Evolutionary conservation across 768 basidiomycete genomes (phyloP).

Genomic region (Amyloporia xantha): DNA sequence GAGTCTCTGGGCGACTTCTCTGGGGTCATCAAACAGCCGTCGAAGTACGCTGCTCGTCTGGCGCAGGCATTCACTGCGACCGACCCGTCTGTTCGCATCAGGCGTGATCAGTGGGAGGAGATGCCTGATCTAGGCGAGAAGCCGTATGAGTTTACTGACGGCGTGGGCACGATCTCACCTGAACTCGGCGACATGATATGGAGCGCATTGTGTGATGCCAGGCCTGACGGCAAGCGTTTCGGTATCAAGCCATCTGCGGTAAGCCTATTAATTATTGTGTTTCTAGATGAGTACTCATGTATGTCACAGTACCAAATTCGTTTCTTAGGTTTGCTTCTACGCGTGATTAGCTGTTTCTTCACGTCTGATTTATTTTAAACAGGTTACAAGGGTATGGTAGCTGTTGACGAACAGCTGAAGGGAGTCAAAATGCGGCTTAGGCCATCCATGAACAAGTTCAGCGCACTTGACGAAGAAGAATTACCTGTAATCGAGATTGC

Average conservation of each 20-base stretch:
- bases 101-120: slow-evolving; percentile 51
- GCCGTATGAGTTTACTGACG: slow-evolving; percentile 59
- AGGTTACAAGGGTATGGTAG: slow-evolving; percentile 72
- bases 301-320: slow-evolving; percentile 66
- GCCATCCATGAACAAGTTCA: slow-evolving; percentile 72
- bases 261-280: too few species aligned
- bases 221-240: slow-evolving; percentile 19
- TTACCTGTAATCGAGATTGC: slow-evolving; percentile 70
- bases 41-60: slow-evolving; percentile 77
- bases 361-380: neutral
- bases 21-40: slow-evolving; percentile 40
- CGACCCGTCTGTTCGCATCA: slow-evolving; percentile 59
- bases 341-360: neutral
- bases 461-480: slow-evolving; percentile 36
- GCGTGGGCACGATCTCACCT: slow-evolving; percentile 71
- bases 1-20: slow-evolving; percentile 62
- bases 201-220: slow-evolving; percentile 41
- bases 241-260: slow-evolving; percentile 55
- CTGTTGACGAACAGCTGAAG: slow-evolving; percentile 48
- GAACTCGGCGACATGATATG: slow-evolving; percentile 55
- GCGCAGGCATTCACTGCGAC: slow-evolving; percentile 84
- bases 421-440: slow-evolving; percentile 67
- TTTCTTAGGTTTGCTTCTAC: slow-evolving; percentile 46
- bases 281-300: too few species aligned
- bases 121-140: slow-evolving; percentile 49